These are phyloP conservation scores for Hevea brasiliensis DNA, from an alignment of 345 rosid genomes.

Conservation along the genomic window DNA sequence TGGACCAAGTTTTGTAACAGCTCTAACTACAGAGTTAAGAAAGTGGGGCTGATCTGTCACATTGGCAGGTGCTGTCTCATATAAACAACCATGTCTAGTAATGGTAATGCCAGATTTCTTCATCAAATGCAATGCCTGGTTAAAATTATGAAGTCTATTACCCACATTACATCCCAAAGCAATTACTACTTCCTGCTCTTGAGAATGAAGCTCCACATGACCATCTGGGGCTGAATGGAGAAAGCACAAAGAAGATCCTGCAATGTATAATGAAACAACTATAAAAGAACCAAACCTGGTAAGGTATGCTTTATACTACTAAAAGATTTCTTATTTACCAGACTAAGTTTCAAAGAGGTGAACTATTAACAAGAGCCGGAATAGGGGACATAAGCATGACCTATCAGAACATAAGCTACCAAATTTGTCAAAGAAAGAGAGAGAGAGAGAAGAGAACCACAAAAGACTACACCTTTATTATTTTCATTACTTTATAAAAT, in stretches of 20 bases:
- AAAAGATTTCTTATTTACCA: not conserved
- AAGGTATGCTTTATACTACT: not conserved
- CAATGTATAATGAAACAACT: not conserved
- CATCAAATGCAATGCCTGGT: slow-evolving; percentile 67
- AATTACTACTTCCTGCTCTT: slow-evolving; percentile 76
- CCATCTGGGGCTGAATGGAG: slow-evolving; percentile 38
- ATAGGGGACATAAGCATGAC: not conserved
- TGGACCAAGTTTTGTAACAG: slow-evolving; percentile 73
- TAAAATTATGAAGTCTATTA: slow-evolving; percentile 62
- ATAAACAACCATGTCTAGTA: slow-evolving; percentile 73
- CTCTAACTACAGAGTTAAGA: slow-evolving; percentile 86
- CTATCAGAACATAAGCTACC: not conserved
- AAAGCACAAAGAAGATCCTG: slow-evolving; percentile 32
- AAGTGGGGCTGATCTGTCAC: slow-evolving; percentile 85
- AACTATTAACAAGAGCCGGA: not conserved
- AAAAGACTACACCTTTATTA: no score
- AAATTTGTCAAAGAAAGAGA: no score
- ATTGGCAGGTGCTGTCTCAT: slow-evolving; percentile 85
- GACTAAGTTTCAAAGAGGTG: not conserved
- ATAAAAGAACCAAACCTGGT: not conserved
- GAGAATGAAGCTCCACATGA: slow-evolving; percentile 52
- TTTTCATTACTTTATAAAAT: no score
- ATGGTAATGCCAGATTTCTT: slow-evolving; percentile 54
- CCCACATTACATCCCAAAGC: slow-evolving; percentile 94
- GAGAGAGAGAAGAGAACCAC: no score